These are phyloP conservation scores for Fusarium bactridioides DNA, from an alignment of 2,329 filamentous ascomycete genomes.

Conservation along the genomic window DNA sequence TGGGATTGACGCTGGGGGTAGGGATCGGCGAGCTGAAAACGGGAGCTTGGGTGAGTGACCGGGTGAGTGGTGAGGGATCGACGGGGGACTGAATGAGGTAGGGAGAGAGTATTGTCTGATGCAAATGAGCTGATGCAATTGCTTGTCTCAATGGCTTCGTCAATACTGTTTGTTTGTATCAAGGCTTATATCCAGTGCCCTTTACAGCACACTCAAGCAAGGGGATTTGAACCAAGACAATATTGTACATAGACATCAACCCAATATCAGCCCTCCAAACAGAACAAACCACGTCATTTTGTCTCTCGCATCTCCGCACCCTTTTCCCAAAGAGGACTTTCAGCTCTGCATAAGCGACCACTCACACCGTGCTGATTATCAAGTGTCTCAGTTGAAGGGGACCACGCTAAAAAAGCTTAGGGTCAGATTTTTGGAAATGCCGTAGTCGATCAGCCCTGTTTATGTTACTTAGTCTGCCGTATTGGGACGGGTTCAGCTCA, in stretches of 20 bases:
- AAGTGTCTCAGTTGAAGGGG: conserved; percentile 21
- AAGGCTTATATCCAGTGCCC: too few relatives aligned
- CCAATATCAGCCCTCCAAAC: neutral
- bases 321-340: conserved; percentile 28
- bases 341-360: conserved; percentile 14
- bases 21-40: conserved; percentile 22
- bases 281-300: conserved; percentile 23
- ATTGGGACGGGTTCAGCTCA: neutral
- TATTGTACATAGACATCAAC: too few relatives aligned
- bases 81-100: neutral
- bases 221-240: neutral
- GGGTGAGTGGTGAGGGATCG: conserved; percentile 7
- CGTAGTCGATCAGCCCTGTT: neutral
- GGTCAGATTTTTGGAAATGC: neutral
- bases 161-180: neutral
- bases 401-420: neutral
- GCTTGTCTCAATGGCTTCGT: neutral
- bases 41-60: neutral
- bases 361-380: conserved; percentile 1
- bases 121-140: neutral
- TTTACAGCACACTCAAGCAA: too few relatives aligned
- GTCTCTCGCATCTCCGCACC: neutral
- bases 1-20: conserved; percentile 4
- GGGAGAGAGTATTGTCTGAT: neutral
- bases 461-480: neutral